Evolutionary conservation across 2,329 filamentous ascomycete species (phyloP), one percentile per base, ranked within the genome.

Genomic region (Pezicula carpinea): DNA sequence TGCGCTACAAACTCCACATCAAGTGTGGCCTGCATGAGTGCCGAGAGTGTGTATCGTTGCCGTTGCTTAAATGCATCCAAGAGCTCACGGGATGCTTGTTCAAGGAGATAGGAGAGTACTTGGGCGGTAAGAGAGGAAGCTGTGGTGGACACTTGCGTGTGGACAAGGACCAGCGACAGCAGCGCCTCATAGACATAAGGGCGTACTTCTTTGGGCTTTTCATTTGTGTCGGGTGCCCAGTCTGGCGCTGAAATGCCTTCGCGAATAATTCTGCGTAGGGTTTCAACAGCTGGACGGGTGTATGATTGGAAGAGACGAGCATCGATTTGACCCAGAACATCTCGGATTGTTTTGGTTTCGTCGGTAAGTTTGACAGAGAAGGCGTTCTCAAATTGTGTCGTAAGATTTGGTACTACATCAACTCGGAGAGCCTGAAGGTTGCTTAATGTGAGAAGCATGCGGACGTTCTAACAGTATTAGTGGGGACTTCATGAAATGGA

Each of bases 1-100:
- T 99, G 93, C 1, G 91, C 89, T 48, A 97, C 84, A 63, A 99
- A 97, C 67, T 99, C 93, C 1, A 96, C 91, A 62, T 99, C 93
- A 1, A 99, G 80, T 0, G 93, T 99, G 1, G 95, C 95, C 69
- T 99, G 95, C 84, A 97, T 95, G 43, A 99, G 79, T 6, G 87
- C 85, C 5, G 85, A 75, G 0, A 99, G 81, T 1, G 82, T 78
- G 68, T 93, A 97, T 17, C 73, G 74, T 23, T 58, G 66, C 6
- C 85, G 82, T 31, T 73, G 64, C 65, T 78, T 74, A 74, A 97
- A 96, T 0, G 89, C 84, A 22, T 85, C 79, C 14, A 96, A 82
- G n/a, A 97, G 82, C 51, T 90, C 83, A 5, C 78, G 71, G 10
- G 86, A 92, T 10, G 87, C 79, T 60, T 90, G 82, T 63, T 96